These are phyloP conservation scores for Fusarium phyllophilum DNA, from an alignment of 2,329 filamentous ascomycete species.

Conservation along the genomic window DNA sequence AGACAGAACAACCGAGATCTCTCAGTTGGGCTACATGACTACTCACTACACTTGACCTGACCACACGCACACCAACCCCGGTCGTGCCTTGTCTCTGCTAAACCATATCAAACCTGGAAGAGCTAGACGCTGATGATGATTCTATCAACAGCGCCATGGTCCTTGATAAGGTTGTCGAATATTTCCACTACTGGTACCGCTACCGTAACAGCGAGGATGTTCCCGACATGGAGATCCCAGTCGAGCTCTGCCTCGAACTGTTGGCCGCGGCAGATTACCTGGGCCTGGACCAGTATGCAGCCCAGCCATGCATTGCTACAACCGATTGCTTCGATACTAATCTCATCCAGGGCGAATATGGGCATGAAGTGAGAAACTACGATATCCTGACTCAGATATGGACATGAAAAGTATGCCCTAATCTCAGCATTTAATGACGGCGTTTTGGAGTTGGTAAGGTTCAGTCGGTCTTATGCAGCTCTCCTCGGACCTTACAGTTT, in stretches of 20 bases:
- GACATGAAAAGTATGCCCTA: not conserved
- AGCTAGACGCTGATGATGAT: slow-evolving; percentile 41
- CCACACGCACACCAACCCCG: slow-evolving; percentile 34
- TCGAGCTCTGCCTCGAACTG: slow-evolving; percentile 81
- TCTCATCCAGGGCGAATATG: slow-evolving; percentile 50
- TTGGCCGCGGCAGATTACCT: slow-evolving; percentile 82
- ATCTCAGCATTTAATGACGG: slow-evolving; percentile 9
- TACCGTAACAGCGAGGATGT: slow-evolving; percentile 76
- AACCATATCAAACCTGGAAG: slow-evolving; percentile 8
- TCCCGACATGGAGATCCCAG: slow-evolving; percentile 82
- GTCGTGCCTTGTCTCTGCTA: slow-evolving; percentile 21
- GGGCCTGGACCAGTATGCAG: slow-evolving; percentile 67
- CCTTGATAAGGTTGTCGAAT: slow-evolving; percentile 84
- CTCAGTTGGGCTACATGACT: slow-evolving; percentile 60
- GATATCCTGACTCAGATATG: not conserved
- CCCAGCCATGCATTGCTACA: slow-evolving; percentile 46
- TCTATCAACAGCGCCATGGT: slow-evolving; percentile 68
- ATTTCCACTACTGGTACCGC: slow-evolving; percentile 84
- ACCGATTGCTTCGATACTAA: slow-evolving; percentile 44
- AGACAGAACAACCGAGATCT: slow-evolving; percentile 55
- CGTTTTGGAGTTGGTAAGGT: slow-evolving; percentile 35
- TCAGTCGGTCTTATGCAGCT: slow-evolving; percentile 8
- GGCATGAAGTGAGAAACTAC: slow-evolving; percentile 48
- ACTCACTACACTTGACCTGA: slow-evolving; percentile 74
- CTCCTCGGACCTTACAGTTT: not conserved